Percentiles rank a stretch among this genome's conserved stretches.
Conservation (phyloP, 257 asterid genomes). For the Rauvolfia tetraphylla region DNA sequence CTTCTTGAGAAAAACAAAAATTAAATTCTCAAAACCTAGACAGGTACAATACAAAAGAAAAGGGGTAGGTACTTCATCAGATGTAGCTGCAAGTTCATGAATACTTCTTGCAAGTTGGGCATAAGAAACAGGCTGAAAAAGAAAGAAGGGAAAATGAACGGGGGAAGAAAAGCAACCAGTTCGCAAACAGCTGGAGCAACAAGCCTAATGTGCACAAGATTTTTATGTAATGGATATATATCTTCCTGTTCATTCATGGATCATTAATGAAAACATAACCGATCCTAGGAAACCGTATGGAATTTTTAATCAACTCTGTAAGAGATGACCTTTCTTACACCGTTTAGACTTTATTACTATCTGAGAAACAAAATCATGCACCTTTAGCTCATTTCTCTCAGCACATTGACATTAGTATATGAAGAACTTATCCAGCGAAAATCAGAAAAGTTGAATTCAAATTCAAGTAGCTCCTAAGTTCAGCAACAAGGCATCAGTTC, state of each 20-base stretch:
- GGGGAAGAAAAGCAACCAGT: too few relatives aligned
- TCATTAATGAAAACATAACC: too few relatives aligned
- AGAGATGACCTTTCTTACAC: neutral
- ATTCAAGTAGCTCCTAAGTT: neutral
- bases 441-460: neutral
- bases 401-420: neutral
- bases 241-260: neutral
- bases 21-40: too few relatives aligned
- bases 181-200: conserved; percentile 1
- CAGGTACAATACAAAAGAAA: too few relatives aligned
- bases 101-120: too few relatives aligned
- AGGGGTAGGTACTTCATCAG: too few relatives aligned
- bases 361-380: neutral
- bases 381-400: neutral
- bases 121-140: too few relatives aligned
- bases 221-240: neutral
- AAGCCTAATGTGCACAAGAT: neutral
- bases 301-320: neutral
- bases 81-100: too few relatives aligned
- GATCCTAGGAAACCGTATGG: neutral
- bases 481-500: neutral
- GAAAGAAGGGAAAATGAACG: too few relatives aligned
- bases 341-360: too few relatives aligned
- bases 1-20: neutral
- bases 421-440: neutral